Base-by-base conservation (phyloP, 2,329 filamentous ascomycete species). In the Arthrocladium fulminans region DNA sequence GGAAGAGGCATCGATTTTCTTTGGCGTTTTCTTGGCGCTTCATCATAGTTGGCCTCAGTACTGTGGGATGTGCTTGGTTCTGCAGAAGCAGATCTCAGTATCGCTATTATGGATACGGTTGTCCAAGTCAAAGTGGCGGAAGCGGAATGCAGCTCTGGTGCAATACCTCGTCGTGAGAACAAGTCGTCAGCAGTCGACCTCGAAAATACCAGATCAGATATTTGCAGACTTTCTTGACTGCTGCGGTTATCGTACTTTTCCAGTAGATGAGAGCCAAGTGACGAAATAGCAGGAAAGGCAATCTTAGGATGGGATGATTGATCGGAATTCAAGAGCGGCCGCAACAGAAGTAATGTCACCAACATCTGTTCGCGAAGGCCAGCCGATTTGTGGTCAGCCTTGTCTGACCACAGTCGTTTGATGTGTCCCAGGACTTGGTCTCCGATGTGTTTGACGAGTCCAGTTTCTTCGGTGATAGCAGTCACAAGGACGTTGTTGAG, bases 351-450 rank as follows among this genome's bases (percentile, higher is more conserved):
- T 23, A 95, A 69, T 1, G 80, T 79, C 56, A 81, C 81, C 27
- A 94, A 72, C 63, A 95, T 84, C 63, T 88, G 87, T 54, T 90
- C 85, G 56, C 83, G 81, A 43, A 92, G 56, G 12, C 76, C 74
- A 22, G 75, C 66, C 39, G 78, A 76, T 56, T 84, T 86, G n/a
- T 77, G 75, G 54, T 48, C 42, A 22, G 39, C 24, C 45, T 47
- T 47, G 24, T 30, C 15, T 29, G 81, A 73, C 89, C 90, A 98
- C 68, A 88, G 80, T 43, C 79, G 75, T 48, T 77, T 79, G 54
- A 95, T 79, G 38, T 89, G 65, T 1, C 86, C 84, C 20, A 95
- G 61, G 6, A 89, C 63, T 5, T 77, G 73, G 47, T 72, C 68
- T 13, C 84, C 73, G 30, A 83, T 68, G 27, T 70, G 72, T 54